Conservation (phyloP, 257 asterid genomes). For the Przewalskia tangutica region DNA sequence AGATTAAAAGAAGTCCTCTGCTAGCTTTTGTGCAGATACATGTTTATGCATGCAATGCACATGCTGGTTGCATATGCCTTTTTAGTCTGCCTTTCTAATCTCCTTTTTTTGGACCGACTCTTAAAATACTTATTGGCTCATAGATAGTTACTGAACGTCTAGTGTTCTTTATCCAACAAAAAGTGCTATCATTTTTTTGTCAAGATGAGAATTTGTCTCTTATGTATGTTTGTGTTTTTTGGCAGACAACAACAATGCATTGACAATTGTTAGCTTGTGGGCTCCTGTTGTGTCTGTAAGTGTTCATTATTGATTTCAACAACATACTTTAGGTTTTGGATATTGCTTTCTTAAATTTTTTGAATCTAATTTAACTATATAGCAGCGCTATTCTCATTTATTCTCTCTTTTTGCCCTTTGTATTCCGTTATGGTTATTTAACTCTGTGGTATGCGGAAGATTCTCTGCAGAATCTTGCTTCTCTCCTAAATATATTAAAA, state of each 20-base stretch:
- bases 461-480: not conserved
- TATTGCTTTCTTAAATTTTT: not conserved
- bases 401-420: not conserved
- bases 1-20: not conserved
- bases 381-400: not conserved
- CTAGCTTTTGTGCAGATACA: not conserved
- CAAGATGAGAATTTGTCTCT: not conserved
- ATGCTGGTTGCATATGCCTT: not conserved
- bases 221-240: constrained; percentile 9
- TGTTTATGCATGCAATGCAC: not conserved
- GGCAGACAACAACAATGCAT: constrained; percentile 71
- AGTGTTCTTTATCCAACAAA: not conserved
- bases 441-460: not conserved
- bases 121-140: not conserved
- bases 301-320: constrained; percentile 13
- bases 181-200: not conserved
- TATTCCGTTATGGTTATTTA: not conserved
- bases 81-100: not conserved
- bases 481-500: not conserved
- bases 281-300: constrained; percentile 98
- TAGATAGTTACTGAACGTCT: not conserved
- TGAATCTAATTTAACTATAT: not conserved
- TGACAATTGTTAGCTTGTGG: constrained; percentile 81
- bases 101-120: not conserved
- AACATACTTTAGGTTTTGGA: not conserved